These are phyloP conservation scores for Hygrocybe coccinea DNA, from an alignment of 768 basidiomycete genomes.

Conservation along the genomic window DNA sequence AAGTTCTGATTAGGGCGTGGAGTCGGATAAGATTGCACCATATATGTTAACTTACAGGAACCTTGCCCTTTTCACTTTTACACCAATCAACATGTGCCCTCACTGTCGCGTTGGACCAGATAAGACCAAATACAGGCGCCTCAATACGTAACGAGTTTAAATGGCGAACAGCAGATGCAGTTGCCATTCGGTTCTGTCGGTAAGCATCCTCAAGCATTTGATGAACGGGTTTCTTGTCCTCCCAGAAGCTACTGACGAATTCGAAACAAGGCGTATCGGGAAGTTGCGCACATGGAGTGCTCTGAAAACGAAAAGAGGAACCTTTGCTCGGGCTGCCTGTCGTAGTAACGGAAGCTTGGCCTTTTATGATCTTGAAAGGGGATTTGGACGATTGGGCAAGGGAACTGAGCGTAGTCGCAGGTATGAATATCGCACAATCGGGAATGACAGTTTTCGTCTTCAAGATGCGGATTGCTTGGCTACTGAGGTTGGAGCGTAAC, in stretches of 20 bases:
- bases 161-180: conserved; percentile 46
- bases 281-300: conserved; percentile 44
- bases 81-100: conserved; percentile 57
- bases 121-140: conserved; percentile 48
- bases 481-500: conserved; percentile 20
- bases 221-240: conserved; percentile 56
- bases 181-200: conserved; percentile 55
- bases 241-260: conserved; percentile 52
- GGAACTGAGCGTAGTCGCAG: conserved; percentile 31
- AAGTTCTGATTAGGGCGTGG: not conserved
- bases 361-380: conserved; percentile 45
- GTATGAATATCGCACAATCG: conserved; percentile 48
- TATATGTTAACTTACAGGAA: conserved; percentile 29
- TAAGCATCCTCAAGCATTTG: conserved; percentile 48
- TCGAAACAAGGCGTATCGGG: conserved; percentile 47
- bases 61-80: conserved; percentile 25
- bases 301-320: conserved; percentile 49
- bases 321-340: conserved; percentile 36
- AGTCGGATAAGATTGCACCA: not conserved
- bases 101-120: conserved; percentile 50
- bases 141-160: conserved; percentile 42
- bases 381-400: conserved; percentile 44
- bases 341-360: conserved; percentile 32
- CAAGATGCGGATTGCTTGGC: conserved; percentile 35
- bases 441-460: conserved; percentile 45